Percentiles rank a stretch among this genome's conserved stretches.
These are phyloP conservation scores for Chenopodium quinoa DNA, from an alignment of 148 eudicot species.

Conservation along the genomic window DNA sequence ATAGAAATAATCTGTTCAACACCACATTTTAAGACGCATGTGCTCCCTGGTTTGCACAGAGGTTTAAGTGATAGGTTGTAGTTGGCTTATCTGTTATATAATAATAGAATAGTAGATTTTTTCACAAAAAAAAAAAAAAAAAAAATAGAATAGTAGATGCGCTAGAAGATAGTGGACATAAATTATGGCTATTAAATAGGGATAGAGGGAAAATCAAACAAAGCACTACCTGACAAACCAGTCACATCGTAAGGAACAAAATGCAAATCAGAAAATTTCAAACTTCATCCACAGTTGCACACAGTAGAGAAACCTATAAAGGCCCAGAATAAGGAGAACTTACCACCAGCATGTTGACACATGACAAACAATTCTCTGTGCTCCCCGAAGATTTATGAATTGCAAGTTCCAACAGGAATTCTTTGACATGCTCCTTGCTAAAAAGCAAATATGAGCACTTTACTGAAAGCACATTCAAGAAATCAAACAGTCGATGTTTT, in stretches of 20 bases:
- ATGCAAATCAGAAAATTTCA: neutral
- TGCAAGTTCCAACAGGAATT: constrained; percentile 60
- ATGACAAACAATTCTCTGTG: constrained; percentile 55
- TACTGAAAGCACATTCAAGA: constrained; percentile 64
- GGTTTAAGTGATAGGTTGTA: too few species aligned
- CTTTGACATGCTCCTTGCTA: constrained; percentile 91
- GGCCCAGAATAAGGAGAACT: constrained; percentile 20
- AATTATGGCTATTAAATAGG: too few species aligned
- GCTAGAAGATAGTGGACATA: too few species aligned
- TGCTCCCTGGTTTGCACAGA: too few species aligned
- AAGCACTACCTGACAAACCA: neutral
- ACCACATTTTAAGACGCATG: too few species aligned
- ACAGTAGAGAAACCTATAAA: neutral
- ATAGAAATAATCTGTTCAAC: neutral
- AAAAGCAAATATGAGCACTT: constrained; percentile 89
- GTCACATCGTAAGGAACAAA: neutral
- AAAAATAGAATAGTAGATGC: too few species aligned
- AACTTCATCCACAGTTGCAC: neutral
- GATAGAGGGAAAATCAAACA: neutral
- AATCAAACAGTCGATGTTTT: constrained; percentile 77
- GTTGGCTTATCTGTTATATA: too few species aligned
- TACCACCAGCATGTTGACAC: constrained; percentile 96
- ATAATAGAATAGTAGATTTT: too few species aligned
- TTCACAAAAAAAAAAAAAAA: too few species aligned
- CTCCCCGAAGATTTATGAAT: constrained; percentile 57